Percentiles rank a stretch among this genome's conserved stretches.
phyloP scores from a whole-genome alignment of 768 basidiomycete species.

The Panellus pusillus region DNA sequence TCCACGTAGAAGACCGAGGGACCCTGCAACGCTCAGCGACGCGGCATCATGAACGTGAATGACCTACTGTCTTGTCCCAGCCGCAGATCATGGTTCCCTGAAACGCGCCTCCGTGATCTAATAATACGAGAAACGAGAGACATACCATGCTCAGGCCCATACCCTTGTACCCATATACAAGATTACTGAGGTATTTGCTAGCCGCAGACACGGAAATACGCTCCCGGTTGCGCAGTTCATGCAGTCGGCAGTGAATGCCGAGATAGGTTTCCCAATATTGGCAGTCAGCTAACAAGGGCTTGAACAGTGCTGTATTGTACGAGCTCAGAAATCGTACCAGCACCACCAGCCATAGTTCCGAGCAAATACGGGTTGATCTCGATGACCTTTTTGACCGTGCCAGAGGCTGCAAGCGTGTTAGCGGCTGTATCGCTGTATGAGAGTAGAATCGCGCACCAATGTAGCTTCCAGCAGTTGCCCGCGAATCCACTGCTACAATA shows the following conservation, averaged over 20 bases:
- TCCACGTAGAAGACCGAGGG: conserved; percentile 97
- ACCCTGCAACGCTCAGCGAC: conserved; percentile 49
- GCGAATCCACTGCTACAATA: conserved; percentile 98
- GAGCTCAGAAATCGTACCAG: conserved; percentile 54
- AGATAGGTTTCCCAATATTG: conserved; percentile 99
- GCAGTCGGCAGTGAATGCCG: conserved; percentile 94
- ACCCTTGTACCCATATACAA: conserved; percentile 97
- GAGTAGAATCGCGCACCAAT: conserved; percentile 60
- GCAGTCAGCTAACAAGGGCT: conserved; percentile 66
- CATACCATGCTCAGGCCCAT: conserved; percentile 99
- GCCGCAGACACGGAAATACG: conserved; percentile 99
- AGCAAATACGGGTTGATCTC: conserved; percentile 98
- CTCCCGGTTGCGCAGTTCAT: conserved; percentile 94
- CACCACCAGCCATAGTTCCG: conserved; percentile 99
- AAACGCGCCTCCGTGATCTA: conserved; percentile 7
- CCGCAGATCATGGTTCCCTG: conserved; percentile 99
- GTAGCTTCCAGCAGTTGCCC: conserved; percentile 97
- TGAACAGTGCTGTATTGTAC: background rate
- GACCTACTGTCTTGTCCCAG: conserved; percentile 94
- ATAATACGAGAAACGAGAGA: conserved; percentile 8
- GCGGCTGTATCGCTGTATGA: background rate
- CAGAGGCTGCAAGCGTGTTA: conserved; percentile 63
- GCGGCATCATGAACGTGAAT: background rate
- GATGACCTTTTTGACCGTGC: conserved; percentile 99
- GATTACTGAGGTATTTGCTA: conserved; percentile 94